Base-by-base conservation (phyloP, 139 green algal genomes). In the Nannochloris sp. region DNA sequence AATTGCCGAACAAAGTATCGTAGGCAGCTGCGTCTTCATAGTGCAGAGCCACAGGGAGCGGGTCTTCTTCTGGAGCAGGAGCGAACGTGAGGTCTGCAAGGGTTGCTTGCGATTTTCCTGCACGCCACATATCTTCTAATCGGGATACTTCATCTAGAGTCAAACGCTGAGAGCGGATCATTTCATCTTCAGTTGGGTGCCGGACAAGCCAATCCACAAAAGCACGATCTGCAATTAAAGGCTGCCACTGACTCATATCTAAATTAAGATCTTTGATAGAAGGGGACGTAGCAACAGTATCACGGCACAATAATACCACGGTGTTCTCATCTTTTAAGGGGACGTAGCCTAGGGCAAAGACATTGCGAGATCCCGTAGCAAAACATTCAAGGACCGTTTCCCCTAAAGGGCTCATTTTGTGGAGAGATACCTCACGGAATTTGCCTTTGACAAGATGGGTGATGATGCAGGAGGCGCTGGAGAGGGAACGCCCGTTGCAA, bases 311-410 rank as follows among this genome's bases (percentile, higher is more conserved):
- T 69, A 99, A 84, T 67, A 97, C 93, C 34, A 97, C 90, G 15
- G 76, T 80, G 64, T 81, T 74, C 25, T 81, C 73, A 19, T 69
- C 67, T 25, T 83, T 83, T 2, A 95, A 85, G 6, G 90, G 85
- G 54, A 99, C 88, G 80, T 97, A 99, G 14, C 93, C 93, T 24
- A 99, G 82, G 45, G 87, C 80, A 77, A 99, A 99, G 4, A 95
- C 79, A 76, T 99, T 99, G 46, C 89, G 78, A 15, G 64, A 84
- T 45, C 88, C 92, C 35, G 75, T 88, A 60, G 85, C 82, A 74
- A 97, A 99, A 82, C 93, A 99, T 81, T 98, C 93, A 19, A 98
- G 81, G 51, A 96, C 72, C 3, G 89, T 88, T 8, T 98, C 91
- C 0, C 93, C 93, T 29, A 99, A 82, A 2, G 93, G 93, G 30